Conservation (phyloP, 1,139 yeast genomes). For the Meyerozyma carpophila region DNA sequence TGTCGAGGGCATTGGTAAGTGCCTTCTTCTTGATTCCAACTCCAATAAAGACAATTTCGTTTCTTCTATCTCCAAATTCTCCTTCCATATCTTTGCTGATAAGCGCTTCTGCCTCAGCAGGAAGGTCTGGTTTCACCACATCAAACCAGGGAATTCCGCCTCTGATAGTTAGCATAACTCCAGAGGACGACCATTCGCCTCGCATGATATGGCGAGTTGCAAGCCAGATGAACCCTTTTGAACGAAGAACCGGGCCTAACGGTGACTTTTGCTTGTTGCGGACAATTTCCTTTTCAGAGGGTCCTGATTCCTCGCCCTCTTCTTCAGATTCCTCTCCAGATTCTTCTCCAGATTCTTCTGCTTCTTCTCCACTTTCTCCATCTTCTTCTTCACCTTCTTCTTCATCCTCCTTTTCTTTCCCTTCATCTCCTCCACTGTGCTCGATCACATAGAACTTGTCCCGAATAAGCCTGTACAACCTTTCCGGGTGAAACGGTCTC, state of each 20-base stretch:
- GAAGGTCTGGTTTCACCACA: conserved; percentile 30
- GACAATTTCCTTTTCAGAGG: conserved; percentile 17
- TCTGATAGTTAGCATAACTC: conserved; percentile 35
- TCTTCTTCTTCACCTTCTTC: conserved; percentile 9
- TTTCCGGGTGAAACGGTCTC: conserved; percentile 40
- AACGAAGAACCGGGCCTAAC: conserved; percentile 32
- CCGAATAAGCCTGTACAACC: conserved; percentile 27
- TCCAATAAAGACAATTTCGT: conserved; percentile 42
- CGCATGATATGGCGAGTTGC: conserved; percentile 35
- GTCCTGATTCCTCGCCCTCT: conserved; percentile 5
- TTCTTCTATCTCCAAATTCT: conserved; percentile 36
- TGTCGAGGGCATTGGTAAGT: conserved; percentile 22
- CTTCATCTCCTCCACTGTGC: conserved; percentile 12
- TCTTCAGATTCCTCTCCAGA: conserved; percentile 11
- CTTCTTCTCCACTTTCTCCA: conserved; percentile 9
- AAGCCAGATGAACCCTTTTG: conserved; percentile 45
- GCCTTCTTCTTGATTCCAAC: conserved; percentile 22
- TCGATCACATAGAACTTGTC: conserved; percentile 32
- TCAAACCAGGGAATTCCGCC: conserved; percentile 45
- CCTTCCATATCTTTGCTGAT: conserved; percentile 32
- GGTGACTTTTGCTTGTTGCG: conserved; percentile 29
- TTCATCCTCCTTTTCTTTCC: conserved; percentile 7
- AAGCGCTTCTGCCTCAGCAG: conserved; percentile 23
- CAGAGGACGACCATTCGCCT: conserved; percentile 46
- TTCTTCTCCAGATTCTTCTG: conserved; percentile 7